A percentile compares a stretch with the other conserved stretches of the same genome.
phyloP scores from a whole-genome alignment of 2,329 filamentous ascomycete species.

The Colletotrichum coccodes region DNA sequence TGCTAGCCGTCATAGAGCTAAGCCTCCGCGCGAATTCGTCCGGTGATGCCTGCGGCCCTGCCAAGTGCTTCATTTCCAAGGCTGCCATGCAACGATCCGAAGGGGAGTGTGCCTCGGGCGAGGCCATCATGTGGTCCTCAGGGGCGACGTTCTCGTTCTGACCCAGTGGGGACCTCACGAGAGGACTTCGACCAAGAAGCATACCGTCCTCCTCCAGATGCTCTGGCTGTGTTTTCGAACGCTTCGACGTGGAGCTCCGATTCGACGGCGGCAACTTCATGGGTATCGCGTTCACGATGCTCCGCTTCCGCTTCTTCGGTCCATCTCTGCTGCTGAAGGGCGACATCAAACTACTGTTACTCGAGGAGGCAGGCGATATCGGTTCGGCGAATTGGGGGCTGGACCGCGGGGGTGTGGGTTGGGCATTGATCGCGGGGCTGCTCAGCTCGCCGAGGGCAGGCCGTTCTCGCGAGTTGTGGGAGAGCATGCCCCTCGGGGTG shows the following conservation, averaged over 20 bases:
- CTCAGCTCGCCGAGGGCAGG: constrained; percentile 53
- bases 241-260: constrained; percentile 17
- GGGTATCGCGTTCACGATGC: constrained; percentile 22
- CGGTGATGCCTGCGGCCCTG: constrained; percentile 11
- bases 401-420: constrained; percentile 29
- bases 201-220: constrained; percentile 18
- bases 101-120: constrained; percentile 18
- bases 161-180: constrained; percentile 1
- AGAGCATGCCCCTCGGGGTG: constrained; percentile 56
- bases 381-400: constrained; percentile 1
- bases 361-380: constrained; percentile 21
- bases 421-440: constrained; percentile 47
- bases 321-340: constrained; percentile 25
- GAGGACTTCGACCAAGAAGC: constrained; percentile 15
- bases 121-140: constrained; percentile 11
- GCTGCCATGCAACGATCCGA: not conserved
- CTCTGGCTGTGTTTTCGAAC: constrained; percentile 7
- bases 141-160: not conserved
- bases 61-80: not conserved
- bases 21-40: constrained; percentile 29
- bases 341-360: constrained; percentile 11
- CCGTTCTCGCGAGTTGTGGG: constrained; percentile 49
- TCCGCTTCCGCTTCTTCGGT: constrained; percentile 33
- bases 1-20: constrained; percentile 28
- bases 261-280: constrained; percentile 26